phyloP scores from a whole-genome alignment of 768 basidiomycete genomes.

The Termitomyces titanicus region DNA sequence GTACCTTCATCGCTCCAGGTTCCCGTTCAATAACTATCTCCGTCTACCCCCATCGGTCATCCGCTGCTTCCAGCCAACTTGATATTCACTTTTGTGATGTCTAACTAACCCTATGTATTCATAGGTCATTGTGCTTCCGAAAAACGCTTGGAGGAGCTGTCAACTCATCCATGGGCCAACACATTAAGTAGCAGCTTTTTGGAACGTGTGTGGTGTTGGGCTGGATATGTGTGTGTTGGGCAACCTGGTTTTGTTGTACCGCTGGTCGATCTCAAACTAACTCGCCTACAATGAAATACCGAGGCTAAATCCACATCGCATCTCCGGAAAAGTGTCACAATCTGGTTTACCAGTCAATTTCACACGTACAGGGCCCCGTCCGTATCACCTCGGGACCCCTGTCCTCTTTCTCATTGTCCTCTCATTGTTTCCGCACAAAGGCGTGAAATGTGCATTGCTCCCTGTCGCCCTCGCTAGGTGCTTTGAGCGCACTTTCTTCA shows the following conservation, averaged over 20 bases:
- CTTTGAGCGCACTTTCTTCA: conserved; percentile 8
- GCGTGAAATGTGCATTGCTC: conserved; percentile 11
- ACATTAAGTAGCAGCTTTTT: conserved; percentile 16
- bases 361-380: conserved; percentile 42
- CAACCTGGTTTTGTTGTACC: conserved; percentile 5
- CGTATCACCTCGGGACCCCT: conserved; percentile 54
- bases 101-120: conserved; percentile 66
- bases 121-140: conserved; percentile 29
- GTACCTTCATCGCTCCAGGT: conserved; percentile 49
- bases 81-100: conserved; percentile 50
- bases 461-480: conserved; percentile 21
- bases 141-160: conserved; percentile 26
- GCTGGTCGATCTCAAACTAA: conserved; percentile 7
- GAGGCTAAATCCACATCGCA: conserved; percentile 31
- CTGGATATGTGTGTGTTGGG: conserved; percentile 13
- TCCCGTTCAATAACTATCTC: conserved; percentile 27
- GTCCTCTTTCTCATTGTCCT: conserved; percentile 15
- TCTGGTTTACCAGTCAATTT: conserved; percentile 18
- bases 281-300: conserved; percentile 39
- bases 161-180: conserved; percentile 20
- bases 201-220: conserved; percentile 14
- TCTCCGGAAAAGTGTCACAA: conserved; percentile 49
- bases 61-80: conserved; percentile 48
- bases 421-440: conserved; percentile 24
- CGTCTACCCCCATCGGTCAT: conserved; percentile 26